Evolutionary conservation across 139 green algal species (phyloP).

Genomic region (Astrephomene gubernaculifera): DNA sequence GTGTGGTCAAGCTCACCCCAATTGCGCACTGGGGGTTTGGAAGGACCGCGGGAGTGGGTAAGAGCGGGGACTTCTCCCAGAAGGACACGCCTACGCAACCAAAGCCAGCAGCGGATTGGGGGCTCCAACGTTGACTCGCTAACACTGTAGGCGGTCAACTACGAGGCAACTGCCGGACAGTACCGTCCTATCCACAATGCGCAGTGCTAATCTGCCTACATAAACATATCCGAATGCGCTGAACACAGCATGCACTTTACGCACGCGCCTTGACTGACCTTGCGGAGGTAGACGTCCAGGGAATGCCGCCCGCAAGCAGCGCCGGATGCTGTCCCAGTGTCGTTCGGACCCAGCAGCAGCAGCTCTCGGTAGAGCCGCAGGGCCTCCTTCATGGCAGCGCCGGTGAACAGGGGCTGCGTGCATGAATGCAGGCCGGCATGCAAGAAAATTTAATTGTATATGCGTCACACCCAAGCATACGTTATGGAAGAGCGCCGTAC

Average conservation of each 20-base stretch:
- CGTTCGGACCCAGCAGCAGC: not conserved
- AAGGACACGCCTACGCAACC: too few relatives aligned
- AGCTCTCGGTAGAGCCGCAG: not conserved
- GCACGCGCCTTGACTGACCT: not conserved
- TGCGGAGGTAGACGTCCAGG: not conserved
- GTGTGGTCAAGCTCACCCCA: not conserved
- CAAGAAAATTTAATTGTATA: not conserved
- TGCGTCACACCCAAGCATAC: not conserved
- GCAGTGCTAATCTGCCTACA: not conserved
- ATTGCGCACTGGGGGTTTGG: not conserved
- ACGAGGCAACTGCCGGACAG: not conserved
- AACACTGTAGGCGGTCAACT: not conserved
- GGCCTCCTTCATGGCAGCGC: conserved; percentile 8
- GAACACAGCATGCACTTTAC: not conserved
- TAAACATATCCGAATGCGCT: not conserved
- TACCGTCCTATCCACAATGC: not conserved
- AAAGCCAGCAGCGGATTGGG: too few relatives aligned
- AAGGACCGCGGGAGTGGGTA: not conserved
- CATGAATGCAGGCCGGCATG: not conserved
- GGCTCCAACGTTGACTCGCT: not conserved
- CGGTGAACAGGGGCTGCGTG: conserved; percentile 29
- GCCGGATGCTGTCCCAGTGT: not conserved
- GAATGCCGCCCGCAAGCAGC: not conserved
- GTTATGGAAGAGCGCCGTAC: not conserved
- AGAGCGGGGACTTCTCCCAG: too few relatives aligned